Base-by-base conservation (phyloP, 192 early-diverging fungal species). In the Funneliformis mosseae region DNA sequence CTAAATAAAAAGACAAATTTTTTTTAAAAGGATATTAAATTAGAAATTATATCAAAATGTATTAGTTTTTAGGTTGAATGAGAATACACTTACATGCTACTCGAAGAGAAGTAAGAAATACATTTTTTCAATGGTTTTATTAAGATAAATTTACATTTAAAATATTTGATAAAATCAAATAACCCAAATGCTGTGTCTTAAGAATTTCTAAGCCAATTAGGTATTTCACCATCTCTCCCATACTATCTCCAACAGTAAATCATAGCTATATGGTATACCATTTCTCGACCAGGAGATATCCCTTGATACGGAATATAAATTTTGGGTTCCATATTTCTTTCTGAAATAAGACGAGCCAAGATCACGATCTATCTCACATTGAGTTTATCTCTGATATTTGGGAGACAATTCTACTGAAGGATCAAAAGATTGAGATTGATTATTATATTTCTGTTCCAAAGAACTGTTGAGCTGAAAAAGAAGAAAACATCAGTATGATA, bases 151-250 rank as follows among this genome's bases (percentile, higher is more conserved):
- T n/a, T n/a, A n/a, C n/a, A n/a, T n/a, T n/a, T n/a, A n/a, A n/a
- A n/a, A n/a, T n/a, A n/a, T n/a, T n/a, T n/a, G n/a, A n/a, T n/a
- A n/a, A n/a, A n/a, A n/a, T n/a, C n/a, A n/a, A n/a, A n/a, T 33
- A 33, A 33, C 18, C 67, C 67, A 42, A 39, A 69, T 21, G 39
- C 23, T n/a, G 68, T 9, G 1, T 70, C 68, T n/a, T 70, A 70
- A 14, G 6, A 4, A 43, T 70, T 10, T n/a, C 41, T 16, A 21
- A 70, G n/a, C 68, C 68, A 70, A n/a, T n/a, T 18, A 21, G 68
- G 68, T 42, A 70, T 42, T 43, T 70, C 39, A 4, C 68, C 68
- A 43, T 43, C 68, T n/a, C 43, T 70, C n/a, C n/a, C n/a, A n/a
- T 7, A 70, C 41, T 8, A 42, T 70, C 12, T 70, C 68, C 68